Base-by-base conservation (phyloP, 1,284 basidiomycete genomes). In the Macrocybe sp. region DNA sequence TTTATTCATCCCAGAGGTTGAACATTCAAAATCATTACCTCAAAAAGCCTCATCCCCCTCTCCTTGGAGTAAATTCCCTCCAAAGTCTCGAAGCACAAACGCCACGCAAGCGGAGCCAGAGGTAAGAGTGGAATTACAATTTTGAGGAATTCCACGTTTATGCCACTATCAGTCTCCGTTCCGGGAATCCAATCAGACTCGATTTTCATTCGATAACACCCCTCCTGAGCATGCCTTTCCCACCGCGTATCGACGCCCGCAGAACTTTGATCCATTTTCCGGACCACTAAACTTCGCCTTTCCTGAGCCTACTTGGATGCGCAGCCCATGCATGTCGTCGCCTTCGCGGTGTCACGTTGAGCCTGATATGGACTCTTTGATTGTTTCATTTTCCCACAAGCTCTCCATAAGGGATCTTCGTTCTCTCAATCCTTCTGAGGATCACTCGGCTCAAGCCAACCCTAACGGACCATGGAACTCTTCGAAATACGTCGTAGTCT, bases 171-270 rank as follows among this genome's bases (percentile, higher is more conserved):
- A 37, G 35, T 37, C 35, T 37, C 12, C 35, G 35, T 37, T 37
- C 12, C 11, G 10, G 16, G 11, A 10, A 5, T 5, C 11, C 30
- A 22, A 22, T 1, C 39, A 7, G 6, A 28, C 39, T 10, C 11
- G 7, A 41, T 11, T 12, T 14, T 28, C 39, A 41, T 47, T 64
- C n/a, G 49, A 55, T 28, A n/a, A 43, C 9, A 14, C 42, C 1
- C 45, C 56, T 0, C 63, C 72, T 1, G 51, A 51, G 0, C 67
- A 74, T 45, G 70, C 68, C 0, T 75, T 67, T 41, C 73, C 73
- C 1, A 40, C 59, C 0, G 30, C 46, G 0, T 75, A 65, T 46
- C 57, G 63, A 6, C 57, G 59, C 1, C 3, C 44, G 2, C 59
- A 56, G 38, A 6, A 50, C 1, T 54, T 61, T 31, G 49, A 67